Evolutionary conservation across 164 flowering plant genomes (phyloP).

Genomic region (Nymphaea thermarum): DNA sequence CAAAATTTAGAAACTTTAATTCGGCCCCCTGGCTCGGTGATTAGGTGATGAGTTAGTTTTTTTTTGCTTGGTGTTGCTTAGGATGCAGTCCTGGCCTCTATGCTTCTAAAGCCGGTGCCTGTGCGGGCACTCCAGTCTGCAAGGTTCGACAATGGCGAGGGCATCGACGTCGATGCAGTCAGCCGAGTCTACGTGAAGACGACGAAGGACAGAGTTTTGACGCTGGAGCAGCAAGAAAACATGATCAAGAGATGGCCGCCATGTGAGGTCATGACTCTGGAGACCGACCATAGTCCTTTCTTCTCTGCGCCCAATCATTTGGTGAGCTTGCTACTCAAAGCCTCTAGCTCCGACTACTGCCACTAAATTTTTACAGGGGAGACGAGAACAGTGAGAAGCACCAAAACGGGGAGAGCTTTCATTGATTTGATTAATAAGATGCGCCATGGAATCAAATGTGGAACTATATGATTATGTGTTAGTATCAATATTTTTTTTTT

Average conservation of each 20-base stretch:
- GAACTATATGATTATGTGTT: too few relatives aligned
- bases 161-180: constrained; percentile 18
- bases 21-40: too few relatives aligned
- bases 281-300: constrained; percentile 75
- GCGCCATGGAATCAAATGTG: too few relatives aligned
- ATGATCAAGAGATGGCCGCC: constrained; percentile 77
- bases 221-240: constrained; percentile 51
- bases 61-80: constrained; percentile 4
- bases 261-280: constrained; percentile 32
- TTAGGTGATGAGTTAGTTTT: too few relatives aligned
- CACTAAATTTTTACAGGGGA: background rate
- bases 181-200: constrained; percentile 58
- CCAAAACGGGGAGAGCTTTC: background rate
- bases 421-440: background rate
- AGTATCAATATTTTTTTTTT: too few relatives aligned
- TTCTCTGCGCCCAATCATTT: constrained; percentile 59
- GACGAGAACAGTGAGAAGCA: background rate
- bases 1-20: too few relatives aligned
- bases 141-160: constrained; percentile 17
- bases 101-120: constrained; percentile 67
- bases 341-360: constrained; percentile 3
- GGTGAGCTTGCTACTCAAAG: constrained; percentile 42
- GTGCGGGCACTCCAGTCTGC: constrained; percentile 32
- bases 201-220: constrained; percentile 32
- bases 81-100: constrained; percentile 58